Percentiles rank a stretch among this genome's conserved stretches.
Evolutionary conservation across 169 alveolate species (phyloP).

Genomic region (Babesia bigemina): DNA sequence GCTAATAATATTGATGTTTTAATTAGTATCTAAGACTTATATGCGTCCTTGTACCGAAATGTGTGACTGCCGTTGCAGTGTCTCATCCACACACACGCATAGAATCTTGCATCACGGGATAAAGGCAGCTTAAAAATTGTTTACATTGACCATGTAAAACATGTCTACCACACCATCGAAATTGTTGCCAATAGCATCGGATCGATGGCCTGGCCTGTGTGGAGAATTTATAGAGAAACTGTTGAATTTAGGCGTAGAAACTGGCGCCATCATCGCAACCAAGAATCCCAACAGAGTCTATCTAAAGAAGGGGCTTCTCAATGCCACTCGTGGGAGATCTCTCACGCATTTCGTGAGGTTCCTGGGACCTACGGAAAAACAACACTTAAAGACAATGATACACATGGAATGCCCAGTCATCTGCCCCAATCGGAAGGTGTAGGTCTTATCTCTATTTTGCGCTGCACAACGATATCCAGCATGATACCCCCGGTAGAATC

Average conservation of each 20-base stretch:
- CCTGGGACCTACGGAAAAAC: conserved; percentile 35
- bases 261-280: conserved; percentile 34
- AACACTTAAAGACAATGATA: conserved; percentile 42
- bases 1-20: background rate
- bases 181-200: conserved; percentile 21
- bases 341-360: conserved; percentile 42
- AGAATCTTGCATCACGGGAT: no score
- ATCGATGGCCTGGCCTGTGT: conserved; percentile 33
- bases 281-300: conserved; percentile 60
- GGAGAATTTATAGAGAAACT: conserved; percentile 40
- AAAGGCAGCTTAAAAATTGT: no score
- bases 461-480: conserved; percentile 1
- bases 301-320: conserved; percentile 49
- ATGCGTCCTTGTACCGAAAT: background rate
- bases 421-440: conserved; percentile 61
- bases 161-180: conserved; percentile 11
- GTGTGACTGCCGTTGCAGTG: background rate
- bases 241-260: conserved; percentile 36
- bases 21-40: background rate
- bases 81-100: background rate
- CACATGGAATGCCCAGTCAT: conserved; percentile 70
- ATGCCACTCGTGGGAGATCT: conserved; percentile 50
- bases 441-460: background rate
- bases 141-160: background rate
- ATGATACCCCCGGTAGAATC: conserved; percentile 66